A percentile compares a stretch with the other conserved stretches of the same genome.
phyloP scores from a whole-genome alignment of 2,329 filamentous ascomycete genomes.

The Ophiostoma triangulosporum region DNA sequence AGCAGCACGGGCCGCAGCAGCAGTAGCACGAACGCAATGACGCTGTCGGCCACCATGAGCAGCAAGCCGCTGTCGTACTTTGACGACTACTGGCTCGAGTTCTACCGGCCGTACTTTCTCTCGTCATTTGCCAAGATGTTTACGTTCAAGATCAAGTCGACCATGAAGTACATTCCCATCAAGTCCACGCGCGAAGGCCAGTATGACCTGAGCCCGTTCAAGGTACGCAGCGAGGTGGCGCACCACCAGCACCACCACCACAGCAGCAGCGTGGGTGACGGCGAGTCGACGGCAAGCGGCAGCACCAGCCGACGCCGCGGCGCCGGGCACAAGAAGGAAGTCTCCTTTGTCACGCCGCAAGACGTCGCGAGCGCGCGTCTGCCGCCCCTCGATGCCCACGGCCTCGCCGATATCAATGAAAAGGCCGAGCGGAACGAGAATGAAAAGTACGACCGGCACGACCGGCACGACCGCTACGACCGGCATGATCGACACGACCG shows the following conservation, averaged over 20 bases:
- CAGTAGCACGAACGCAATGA: neutral
- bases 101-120: conserved; percentile 77
- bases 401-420: conserved; percentile 1
- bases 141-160: conserved; percentile 82
- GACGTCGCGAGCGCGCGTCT: conserved; percentile 19
- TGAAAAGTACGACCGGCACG: neutral
- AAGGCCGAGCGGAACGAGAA: no score
- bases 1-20: neutral
- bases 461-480: neutral
- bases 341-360: conserved; percentile 53
- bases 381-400: conserved; percentile 10
- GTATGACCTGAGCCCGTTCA: conserved; percentile 81
- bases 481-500: no score
- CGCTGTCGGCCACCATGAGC: conserved; percentile 17
- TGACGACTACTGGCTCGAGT: conserved; percentile 96
- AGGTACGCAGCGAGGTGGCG: conserved; percentile 48
- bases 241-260: conserved; percentile 27
- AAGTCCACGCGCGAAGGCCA: conserved; percentile 57
- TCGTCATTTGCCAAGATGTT: conserved; percentile 90
- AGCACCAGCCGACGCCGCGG: neutral
- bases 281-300: conserved; percentile 50
- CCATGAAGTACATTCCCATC: conserved; percentile 68
- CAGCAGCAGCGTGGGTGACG: conserved; percentile 55
- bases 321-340: conserved; percentile 44
- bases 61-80: conserved; percentile 45